A percentile compares a stretch with the other conserved stretches of the same genome.
These are phyloP conservation scores for Suillus discolor DNA, from an alignment of 768 basidiomycete genomes.

Conservation along the genomic window DNA sequence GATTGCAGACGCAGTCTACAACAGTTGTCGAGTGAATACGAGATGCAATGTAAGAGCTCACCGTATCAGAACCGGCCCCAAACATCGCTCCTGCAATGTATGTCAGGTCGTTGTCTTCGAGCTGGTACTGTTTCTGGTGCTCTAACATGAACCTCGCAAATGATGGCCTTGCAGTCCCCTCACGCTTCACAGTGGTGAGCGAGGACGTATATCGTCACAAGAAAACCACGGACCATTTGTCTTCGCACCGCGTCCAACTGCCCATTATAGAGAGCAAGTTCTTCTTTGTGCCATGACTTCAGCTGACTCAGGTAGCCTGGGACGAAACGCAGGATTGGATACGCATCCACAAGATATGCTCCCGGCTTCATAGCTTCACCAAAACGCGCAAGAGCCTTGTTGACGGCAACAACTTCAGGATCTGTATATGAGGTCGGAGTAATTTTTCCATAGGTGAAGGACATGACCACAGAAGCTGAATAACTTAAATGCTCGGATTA, in stretches of 20 bases:
- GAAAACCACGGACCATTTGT: slow-evolving; percentile 27
- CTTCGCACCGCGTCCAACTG: slow-evolving; percentile 32
- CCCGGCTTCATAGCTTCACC: slow-evolving; percentile 26
- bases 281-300: slow-evolving; percentile 49
- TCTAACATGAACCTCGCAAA: slow-evolving; percentile 42
- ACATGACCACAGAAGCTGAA: background rate
- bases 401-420: slow-evolving; percentile 35
- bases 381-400: slow-evolving; percentile 27
- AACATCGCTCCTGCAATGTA: slow-evolving; percentile 46
- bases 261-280: slow-evolving; percentile 33
- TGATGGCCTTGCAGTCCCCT: slow-evolving; percentile 28
- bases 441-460: background rate
- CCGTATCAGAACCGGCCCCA: slow-evolving; percentile 44
- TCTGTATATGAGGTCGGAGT: slow-evolving; percentile 38
- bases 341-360: slow-evolving; percentile 28
- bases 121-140: slow-evolving; percentile 31
- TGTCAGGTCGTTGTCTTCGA: slow-evolving; percentile 38
- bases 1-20: slow-evolving; percentile 47
- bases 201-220: too few species aligned
- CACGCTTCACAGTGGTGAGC: slow-evolving; percentile 19
- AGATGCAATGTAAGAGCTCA: slow-evolving; percentile 18
- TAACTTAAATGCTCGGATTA: background rate
- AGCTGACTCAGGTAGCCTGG: slow-evolving; percentile 49
- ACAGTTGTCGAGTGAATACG: background rate
- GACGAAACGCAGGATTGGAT: slow-evolving; percentile 24